Base-by-base conservation (phyloP, 352 stramenopile species). In the Achlya hypogyna region DNA sequence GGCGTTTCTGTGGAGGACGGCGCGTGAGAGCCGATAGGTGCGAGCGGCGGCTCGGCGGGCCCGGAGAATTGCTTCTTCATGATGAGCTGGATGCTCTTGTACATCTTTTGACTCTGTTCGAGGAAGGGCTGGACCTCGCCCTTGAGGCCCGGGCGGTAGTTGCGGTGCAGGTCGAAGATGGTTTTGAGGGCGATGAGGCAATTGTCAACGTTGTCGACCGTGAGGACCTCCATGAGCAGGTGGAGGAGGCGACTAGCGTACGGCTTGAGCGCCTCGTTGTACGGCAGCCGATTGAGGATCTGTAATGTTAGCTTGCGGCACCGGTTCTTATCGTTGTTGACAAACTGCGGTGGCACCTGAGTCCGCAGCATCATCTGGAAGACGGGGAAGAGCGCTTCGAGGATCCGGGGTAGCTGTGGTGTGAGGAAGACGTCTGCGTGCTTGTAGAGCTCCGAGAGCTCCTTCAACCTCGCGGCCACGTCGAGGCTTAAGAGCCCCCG, bases 111-210 rank as follows among this genome's bases (percentile, higher is more conserved):
- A 12, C 95, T 87, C 53, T 96, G 77, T 49, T 94, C 84, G 10
- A 96, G 71, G 69, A 96, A 94, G 4, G 84, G 75, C 70, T 91
- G 86, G 51, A 98, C 93, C 69, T 98, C 83, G 43, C 88, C 89
- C 22, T 87, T 80, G n/a, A 98, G 77, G 8, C 76, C 79, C 0
- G 90, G 83, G 6, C 92, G 85, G 75, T 98, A 98, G 69, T 96
- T 97, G 67, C 98, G 98, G 75, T 98, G 95, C 63, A 99, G 74
- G 64, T 98, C 94, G 72, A 98, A 98, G 34, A 99, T 90, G 66
- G 97, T 98, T 66, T 95, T 88, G 47, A 98, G 76, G 62, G 89
- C 92, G 60, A 98, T 78, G 20, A 98, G 78, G 27, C 91, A 91
- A 77, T 99, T 99, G 43, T 98, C 95, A 75, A 99, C 96, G 72